Evolutionary conservation across 1,284 basidiomycete genomes (phyloP), one percentile per base, ranked within the genome.

Genomic region (Sanguinoderma infundibulare): DNA sequence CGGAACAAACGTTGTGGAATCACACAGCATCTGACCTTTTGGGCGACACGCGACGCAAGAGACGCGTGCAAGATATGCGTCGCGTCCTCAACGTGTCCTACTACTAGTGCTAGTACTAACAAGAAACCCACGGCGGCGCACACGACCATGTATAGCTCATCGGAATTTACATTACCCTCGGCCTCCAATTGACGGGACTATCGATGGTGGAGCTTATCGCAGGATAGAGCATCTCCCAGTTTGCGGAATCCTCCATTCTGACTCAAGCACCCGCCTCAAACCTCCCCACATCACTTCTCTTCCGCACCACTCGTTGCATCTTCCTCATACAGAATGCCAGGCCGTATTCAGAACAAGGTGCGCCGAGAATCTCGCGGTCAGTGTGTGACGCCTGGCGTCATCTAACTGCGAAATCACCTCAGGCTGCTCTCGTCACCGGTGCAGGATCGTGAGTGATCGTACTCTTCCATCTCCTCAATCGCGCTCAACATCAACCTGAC

Each of bases 341-440:
- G 86, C 64, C 87, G 90, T 73, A 83, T 93, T 69, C 82, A 86
- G 71, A 72, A 91, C 79, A 92, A 87, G 79, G 91, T 87, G 66
- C 34, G 53, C n/a, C n/a, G n/a, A n/a, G 5, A 53, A 20, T 12
- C 20, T 32, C 49, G 12, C 24, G 20, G 30, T 32, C 34, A 2
- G 22, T 30, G 20, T 26, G 53, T 57, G 22, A 62, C 60, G 64
- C 46, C 46, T 26, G 6, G 46, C 42, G 70, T 63, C 53, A 54
- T 61, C 49, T 46, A 20, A 22, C 47, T 51, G 24, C 17, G 49
- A 24, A 51, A 51, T 35, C 47, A 53, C 55, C 60, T 32, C 71
- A 93, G 90, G 86, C 86, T 63, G 90, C 92, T 52, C 81, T 95
- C 68, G 81, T 95, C 74, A 95, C 93, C 26, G 93, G 93, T 68